phyloP scores from a whole-genome alignment of 208 protist genomes.

The Trypanosoma theileri region DNA sequence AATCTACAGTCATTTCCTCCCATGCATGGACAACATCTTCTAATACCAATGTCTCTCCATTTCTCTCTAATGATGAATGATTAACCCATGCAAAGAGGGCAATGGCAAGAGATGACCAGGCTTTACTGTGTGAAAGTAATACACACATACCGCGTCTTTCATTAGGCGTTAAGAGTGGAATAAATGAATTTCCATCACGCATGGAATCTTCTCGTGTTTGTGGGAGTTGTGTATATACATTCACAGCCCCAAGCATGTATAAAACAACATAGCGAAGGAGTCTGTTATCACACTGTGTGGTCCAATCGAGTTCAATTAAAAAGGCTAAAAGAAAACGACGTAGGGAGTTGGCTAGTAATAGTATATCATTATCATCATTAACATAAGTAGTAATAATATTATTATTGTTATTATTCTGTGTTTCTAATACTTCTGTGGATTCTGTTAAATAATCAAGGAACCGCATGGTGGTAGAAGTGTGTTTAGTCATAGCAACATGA shows the following conservation, averaged over 20 bases:
- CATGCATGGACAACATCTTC: conserved; percentile 18
- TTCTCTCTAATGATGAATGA: not conserved
- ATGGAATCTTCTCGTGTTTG: not conserved
- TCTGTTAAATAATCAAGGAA: conserved; percentile 4
- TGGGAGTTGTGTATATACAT: not conserved
- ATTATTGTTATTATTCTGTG: no score
- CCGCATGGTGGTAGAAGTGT: not conserved
- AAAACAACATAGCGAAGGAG: conserved; percentile 20
- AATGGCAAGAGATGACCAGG: conserved; percentile 10
- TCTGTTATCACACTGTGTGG: not conserved
- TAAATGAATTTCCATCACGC: conserved; percentile 2
- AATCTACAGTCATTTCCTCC: not conserved
- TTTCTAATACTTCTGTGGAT: not conserved
- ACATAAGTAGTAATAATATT: not conserved
- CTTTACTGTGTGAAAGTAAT: conserved; percentile 6
- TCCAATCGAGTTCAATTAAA: conserved; percentile 28
- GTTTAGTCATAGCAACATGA: conserved; percentile 4
- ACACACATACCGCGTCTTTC: conserved; percentile 16
- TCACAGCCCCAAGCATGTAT: conserved; percentile 18
- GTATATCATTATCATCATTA: not conserved
- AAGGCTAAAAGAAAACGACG: conserved; percentile 22
- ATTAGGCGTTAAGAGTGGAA: not conserved
- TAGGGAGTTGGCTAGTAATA: conserved; percentile 10
- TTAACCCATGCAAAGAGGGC: conserved; percentile 29
- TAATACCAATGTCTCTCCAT: conserved; percentile 6